These are phyloP conservation scores for Aureobasidium sp. DNA, from an alignment of 2,329 filamentous ascomycete species.

Conservation along the genomic window DNA sequence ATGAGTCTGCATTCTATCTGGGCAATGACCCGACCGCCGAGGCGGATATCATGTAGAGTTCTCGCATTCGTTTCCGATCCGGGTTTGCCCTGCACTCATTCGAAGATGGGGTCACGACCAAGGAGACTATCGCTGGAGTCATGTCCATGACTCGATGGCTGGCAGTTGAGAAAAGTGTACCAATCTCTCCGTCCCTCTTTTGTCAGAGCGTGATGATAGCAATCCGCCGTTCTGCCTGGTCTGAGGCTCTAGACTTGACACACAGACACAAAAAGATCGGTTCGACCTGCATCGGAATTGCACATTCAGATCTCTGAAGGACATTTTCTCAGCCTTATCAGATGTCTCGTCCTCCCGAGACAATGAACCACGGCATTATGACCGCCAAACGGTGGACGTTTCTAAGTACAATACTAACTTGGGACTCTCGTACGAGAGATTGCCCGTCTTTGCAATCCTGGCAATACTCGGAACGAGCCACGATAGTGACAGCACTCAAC, in stretches of 20 bases:
- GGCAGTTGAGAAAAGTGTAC: not conserved
- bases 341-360: not conserved
- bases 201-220: not conserved
- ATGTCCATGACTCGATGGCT: not conserved
- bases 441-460: not conserved
- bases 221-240: not conserved
- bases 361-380: not conserved
- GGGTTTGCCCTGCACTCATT: not conserved
- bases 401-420: not conserved
- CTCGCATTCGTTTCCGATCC: not conserved
- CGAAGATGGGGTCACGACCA: not conserved
- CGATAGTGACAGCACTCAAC: not conserved
- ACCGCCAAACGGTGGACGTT: not conserved
- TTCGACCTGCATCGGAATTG: not conserved
- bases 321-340: not conserved
- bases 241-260: not conserved
- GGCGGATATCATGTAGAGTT: not conserved
- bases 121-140: not conserved
- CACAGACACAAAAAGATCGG: not conserved
- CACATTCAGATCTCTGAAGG: not conserved
- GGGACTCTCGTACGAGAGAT: not conserved
- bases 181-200: not conserved
- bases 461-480: not conserved
- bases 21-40: not conserved
- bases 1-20: not conserved